Evolutionary conservation across 345 rosid genomes (phyloP).

Genomic region (Odontarrhena argentea): DNA sequence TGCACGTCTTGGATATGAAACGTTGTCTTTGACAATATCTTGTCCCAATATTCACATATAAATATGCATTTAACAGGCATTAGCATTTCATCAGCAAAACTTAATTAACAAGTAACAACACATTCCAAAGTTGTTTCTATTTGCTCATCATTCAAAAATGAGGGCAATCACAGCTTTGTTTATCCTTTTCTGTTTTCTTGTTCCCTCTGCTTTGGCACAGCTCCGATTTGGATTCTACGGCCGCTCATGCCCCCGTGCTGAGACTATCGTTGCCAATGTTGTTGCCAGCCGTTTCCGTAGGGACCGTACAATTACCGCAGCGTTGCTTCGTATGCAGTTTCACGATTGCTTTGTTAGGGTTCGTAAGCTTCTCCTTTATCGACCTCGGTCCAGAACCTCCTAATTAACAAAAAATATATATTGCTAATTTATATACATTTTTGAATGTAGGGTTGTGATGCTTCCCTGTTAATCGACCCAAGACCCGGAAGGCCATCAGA

Average conservation of each 20-base stretch:
- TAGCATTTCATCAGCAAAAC: constrained; percentile 18
- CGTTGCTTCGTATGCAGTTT: constrained; percentile 84
- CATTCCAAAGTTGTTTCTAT: not conserved
- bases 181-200: constrained; percentile 34
- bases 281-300: constrained; percentile 47
- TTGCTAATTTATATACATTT: not conserved
- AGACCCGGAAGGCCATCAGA: constrained; percentile 42
- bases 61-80: constrained; percentile 12
- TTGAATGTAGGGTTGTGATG: constrained; percentile 42
- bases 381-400: too few relatives aligned
- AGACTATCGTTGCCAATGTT: constrained; percentile 50
- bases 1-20: constrained; percentile 25
- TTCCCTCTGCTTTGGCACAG: constrained; percentile 48
- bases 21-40: constrained; percentile 14
- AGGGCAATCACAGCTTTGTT: constrained; percentile 31
- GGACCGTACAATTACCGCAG: constrained; percentile 55
- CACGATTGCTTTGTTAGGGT: constrained; percentile 83
- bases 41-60: constrained; percentile 9
- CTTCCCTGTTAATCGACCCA: constrained; percentile 43
- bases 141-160: constrained; percentile 19
- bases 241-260: constrained; percentile 60
- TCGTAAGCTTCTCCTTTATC: constrained; percentile 18
- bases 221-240: constrained; percentile 57
- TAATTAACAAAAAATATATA: too few relatives aligned
- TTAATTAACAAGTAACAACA: not conserved